Base-by-base conservation (phyloP, 768 basidiomycete species). In the Psilocybe sp. region DNA sequence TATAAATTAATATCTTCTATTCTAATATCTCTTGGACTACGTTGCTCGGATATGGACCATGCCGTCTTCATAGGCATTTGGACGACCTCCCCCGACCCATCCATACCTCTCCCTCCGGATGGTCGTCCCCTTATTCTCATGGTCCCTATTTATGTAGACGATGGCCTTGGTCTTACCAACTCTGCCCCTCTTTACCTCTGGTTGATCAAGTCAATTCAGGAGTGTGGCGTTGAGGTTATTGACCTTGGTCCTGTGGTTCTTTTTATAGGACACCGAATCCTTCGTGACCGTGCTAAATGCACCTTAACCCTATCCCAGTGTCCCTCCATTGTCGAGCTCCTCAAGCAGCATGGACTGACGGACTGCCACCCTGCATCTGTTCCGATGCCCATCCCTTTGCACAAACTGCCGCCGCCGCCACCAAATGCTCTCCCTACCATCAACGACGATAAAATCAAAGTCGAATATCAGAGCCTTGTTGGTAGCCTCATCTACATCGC, bases 401-500 rank as follows among this genome's bases (percentile, higher is more conserved):
- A 46, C 16, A 51, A 36, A 18, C 33, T 47, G 14, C 52, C 55
- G 7, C 16, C 32, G 1, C 42, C 44, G 1, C 51, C 51, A 2
- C 40, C 57, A 5, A 52, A 52, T 33, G 23, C 53, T 8, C 47
- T 61, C 0, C 59, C 58, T 1, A 48, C 50, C n/a, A 48, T 60
- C 13, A 2, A 13, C 16, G 56, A 62, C 20, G 18, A 35, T 2
- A 51, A 63, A 1, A 16, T 64, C 14, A 55, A 13, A 15, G 36
- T 39, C 0, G 45, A 53, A 1, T 69, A 56, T 36, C 53, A 59
- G 35, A 16, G 44, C 0, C 44, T 70, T 0, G 57, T 69, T 0
- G 65, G 64, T 2, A 61, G 44, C 1, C 33, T 70, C 0, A 64
- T 62, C 5, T 71, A 69, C 46, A 49, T 69, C 0, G 54, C 69